Evolutionary conservation across 2,329 filamentous ascomycete genomes (phyloP), one percentile per base, ranked within the genome.

Genomic region (Aspergillus fischeri): DNA sequence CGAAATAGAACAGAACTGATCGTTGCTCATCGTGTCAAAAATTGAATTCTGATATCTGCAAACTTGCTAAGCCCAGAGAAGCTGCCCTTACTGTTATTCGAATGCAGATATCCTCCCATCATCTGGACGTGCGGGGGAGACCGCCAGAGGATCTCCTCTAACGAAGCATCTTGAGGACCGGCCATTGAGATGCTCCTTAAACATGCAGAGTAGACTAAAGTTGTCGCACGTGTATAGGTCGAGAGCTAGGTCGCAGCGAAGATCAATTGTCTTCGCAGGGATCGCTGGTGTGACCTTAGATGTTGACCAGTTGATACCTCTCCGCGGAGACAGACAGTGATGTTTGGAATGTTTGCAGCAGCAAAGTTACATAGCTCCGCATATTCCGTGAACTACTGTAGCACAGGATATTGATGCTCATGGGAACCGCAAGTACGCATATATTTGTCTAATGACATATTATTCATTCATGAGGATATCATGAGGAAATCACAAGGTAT

Each of bases 1-100:
- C 77, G 67, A 88, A 86, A 71, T 87, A 87, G 66, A 82, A 83
- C 54, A 86, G 79, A 47, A 87, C 78, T 83, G 52, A 3, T 35
- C 17, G 52, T 8, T 2, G 24, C 51, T 51, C 55, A 25, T 42
- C 38, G 49, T 14, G 49, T 51, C 17, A 53, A 44, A 52, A 25
- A 24, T 14, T 14, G 7, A 7, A 14, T 49, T 10, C 5, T 32
- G 6, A 25, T 27, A 8, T 24, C 21, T 25, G 32, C 32, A 38
- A 38, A 5, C 32, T 38, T 32, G 29, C 29, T 14, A 32, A 14
- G 11, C 25, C 11, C 3, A 25, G 28, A 35, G 28, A 49, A 9
- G 44, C 17, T 49, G 45, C 52, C 51, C 72, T 53, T 66, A 77
- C 75, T 75, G 60, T 77, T 77, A 58, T 77, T 77, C 54, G 75